A percentile compares a stretch with the other conserved stretches of the same genome.
Conservation (phyloP, 768 basidiomycete species). For the Coprinellus aureogranulatus region DNA sequence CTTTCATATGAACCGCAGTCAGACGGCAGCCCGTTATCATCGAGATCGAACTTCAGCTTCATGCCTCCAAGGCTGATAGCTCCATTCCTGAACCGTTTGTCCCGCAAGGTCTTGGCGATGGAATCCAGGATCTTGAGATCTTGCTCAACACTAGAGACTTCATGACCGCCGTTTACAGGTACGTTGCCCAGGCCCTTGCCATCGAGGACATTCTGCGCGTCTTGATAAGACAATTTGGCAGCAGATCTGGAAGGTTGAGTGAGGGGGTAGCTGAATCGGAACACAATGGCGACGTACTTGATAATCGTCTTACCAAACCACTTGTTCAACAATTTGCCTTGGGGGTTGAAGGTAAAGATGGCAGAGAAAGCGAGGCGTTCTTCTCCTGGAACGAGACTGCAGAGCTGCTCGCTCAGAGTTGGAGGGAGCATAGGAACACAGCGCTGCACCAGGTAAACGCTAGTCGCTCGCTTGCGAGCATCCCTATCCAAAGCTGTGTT, state of each 20-base stretch:
- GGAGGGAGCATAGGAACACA: slow-evolving; percentile 97
- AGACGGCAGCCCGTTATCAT: slow-evolving; percentile 72
- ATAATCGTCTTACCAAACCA: slow-evolving; percentile 94
- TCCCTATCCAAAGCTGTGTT: slow-evolving; percentile 98
- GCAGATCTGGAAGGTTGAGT: slow-evolving; percentile 58
- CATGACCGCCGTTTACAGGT: slow-evolving; percentile 56
- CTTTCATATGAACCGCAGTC: slow-evolving; percentile 71
- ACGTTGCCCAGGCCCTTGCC: slow-evolving; percentile 58
- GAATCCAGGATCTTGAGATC: slow-evolving; percentile 72
- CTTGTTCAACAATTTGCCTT: slow-evolving; percentile 80
- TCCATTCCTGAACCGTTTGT: slow-evolving; percentile 75
- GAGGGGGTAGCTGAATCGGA: slow-evolving; percentile 2
- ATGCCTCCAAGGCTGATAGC: slow-evolving; percentile 69
- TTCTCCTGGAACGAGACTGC: slow-evolving; percentile 83
- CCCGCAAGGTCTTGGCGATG: slow-evolving; percentile 71
- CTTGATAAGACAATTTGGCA: slow-evolving; percentile 77
- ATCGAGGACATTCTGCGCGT: slow-evolving; percentile 81
- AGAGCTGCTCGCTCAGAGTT: slow-evolving; percentile 86
- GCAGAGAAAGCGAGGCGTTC: slow-evolving; percentile 92
- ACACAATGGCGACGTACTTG: slow-evolving; percentile 50
- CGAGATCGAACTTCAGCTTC: slow-evolving; percentile 73
- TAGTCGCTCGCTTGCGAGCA: slow-evolving; percentile 94
- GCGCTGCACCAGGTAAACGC: slow-evolving; percentile 94
- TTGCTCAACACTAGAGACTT: slow-evolving; percentile 58
- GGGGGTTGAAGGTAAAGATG: slow-evolving; percentile 79